Conservation (phyloP, 2,329 filamentous ascomycete species). For the Remersonia thermophila region DNA sequence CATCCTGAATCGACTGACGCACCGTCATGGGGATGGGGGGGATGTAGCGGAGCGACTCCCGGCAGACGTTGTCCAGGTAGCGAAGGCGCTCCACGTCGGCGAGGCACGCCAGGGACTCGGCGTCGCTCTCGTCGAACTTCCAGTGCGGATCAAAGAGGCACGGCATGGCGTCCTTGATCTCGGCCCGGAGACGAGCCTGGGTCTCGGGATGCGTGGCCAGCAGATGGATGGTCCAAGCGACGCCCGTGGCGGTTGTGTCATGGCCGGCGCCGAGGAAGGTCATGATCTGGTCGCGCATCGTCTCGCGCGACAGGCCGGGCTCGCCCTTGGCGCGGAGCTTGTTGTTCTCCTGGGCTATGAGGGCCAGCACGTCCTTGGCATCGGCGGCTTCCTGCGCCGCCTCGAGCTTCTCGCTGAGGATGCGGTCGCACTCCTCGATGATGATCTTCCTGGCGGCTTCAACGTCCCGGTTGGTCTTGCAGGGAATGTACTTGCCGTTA, state of each 20-base stretch:
- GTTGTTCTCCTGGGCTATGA: slow-evolving; percentile 19
- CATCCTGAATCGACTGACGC: slow-evolving; percentile 28
- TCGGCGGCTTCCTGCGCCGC: slow-evolving; percentile 21
- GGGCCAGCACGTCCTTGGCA: slow-evolving; percentile 27
- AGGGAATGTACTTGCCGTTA: slow-evolving; percentile 25
- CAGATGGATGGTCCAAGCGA: slow-evolving; percentile 19
- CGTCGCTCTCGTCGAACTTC: slow-evolving; percentile 23
- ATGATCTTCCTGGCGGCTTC: slow-evolving; percentile 24
- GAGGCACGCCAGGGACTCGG: slow-evolving; percentile 19
- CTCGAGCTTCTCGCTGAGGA: slow-evolving; percentile 25
- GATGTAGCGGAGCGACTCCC: slow-evolving; percentile 33
- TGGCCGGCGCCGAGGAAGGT: slow-evolving; percentile 24
- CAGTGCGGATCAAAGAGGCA: slow-evolving; percentile 26
- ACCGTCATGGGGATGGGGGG: slow-evolving; percentile 34
- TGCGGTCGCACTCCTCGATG: slow-evolving; percentile 23
- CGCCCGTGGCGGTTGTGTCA: slow-evolving; percentile 23
- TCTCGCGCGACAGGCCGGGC: slow-evolving; percentile 25
- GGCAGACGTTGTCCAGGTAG: slow-evolving; percentile 34
- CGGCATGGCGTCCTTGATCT: slow-evolving; percentile 19
- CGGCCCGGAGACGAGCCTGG: slow-evolving; percentile 14
- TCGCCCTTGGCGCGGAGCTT: slow-evolving; percentile 19
- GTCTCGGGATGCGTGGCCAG: slow-evolving; percentile 17
- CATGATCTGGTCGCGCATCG: slow-evolving; percentile 23
- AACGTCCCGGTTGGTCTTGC: slow-evolving; percentile 28
- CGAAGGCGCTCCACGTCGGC: slow-evolving; percentile 28